phyloP scores from a whole-genome alignment of 768 basidiomycete genomes.

The Russula abietina region DNA sequence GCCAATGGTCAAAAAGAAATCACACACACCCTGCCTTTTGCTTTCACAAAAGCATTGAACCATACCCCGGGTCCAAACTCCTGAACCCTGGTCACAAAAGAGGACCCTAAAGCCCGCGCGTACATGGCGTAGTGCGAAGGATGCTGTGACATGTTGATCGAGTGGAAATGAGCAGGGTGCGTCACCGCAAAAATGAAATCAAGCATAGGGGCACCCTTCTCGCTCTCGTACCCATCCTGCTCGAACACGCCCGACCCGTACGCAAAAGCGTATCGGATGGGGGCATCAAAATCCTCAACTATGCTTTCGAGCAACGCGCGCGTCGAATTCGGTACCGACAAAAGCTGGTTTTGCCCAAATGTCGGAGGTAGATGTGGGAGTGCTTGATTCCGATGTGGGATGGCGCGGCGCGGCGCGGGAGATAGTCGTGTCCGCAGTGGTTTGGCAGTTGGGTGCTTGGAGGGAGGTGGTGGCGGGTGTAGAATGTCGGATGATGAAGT shows the following conservation, averaged over 20 bases:
- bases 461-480: slow-evolving; percentile 29
- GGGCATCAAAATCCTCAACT: slow-evolving; percentile 75
- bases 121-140: slow-evolving; percentile 88
- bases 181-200: slow-evolving; percentile 97
- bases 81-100: slow-evolving; percentile 75
- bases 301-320: slow-evolving; percentile 76
- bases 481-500: slow-evolving; percentile 6
- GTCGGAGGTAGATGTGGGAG: slow-evolving; percentile 57
- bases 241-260: slow-evolving; percentile 96
- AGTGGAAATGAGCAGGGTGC: slow-evolving; percentile 89
- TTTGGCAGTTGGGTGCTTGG: slow-evolving; percentile 30
- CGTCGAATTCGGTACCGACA: slow-evolving; percentile 73
- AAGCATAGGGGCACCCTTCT: slow-evolving; percentile 63
- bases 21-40: slow-evolving; percentile 79
- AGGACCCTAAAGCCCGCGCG: slow-evolving; percentile 77
- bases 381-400: slow-evolving; percentile 28
- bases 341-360: slow-evolving; percentile 77
- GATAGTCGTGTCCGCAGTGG: slow-evolving; percentile 35
- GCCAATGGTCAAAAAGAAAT: slow-evolving; percentile 1
- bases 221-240: slow-evolving; percentile 67
- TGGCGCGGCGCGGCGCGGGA: slow-evolving; percentile 39
- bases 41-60: slow-evolving; percentile 89
- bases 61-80: slow-evolving; percentile 80
- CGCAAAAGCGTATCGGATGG: slow-evolving; percentile 94
- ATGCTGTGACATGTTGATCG: slow-evolving; percentile 88